Evolutionary conservation across 768 basidiomycete species (phyloP).

Genomic region (Collybia nuda): DNA sequence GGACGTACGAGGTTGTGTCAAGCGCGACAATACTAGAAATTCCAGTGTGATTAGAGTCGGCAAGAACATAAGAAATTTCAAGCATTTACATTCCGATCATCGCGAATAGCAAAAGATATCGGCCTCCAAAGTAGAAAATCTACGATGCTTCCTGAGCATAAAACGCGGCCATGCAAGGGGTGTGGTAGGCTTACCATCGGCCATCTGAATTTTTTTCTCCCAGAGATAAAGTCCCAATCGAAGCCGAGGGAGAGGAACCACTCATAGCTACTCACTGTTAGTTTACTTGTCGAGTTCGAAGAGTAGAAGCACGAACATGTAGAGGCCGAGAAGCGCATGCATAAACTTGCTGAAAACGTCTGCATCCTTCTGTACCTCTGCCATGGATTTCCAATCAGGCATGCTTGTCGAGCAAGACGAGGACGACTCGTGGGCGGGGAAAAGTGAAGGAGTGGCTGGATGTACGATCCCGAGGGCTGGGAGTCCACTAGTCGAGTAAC

Average conservation of each 20-base stretch:
- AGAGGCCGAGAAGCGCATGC: conserved; percentile 59
- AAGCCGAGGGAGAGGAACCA: conserved; percentile 61
- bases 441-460: not conserved
- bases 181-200: conserved; percentile 50
- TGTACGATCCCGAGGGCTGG: not conserved
- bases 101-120: conserved; percentile 65
- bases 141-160: conserved; percentile 18
- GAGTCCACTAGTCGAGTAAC: not conserved
- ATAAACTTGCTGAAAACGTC: conserved; percentile 49
- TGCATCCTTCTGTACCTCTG: conserved; percentile 46
- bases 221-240: conserved; percentile 59
- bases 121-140: conserved; percentile 68
- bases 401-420: conserved; percentile 23
- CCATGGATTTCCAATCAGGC: conserved; percentile 55
- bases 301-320: conserved; percentile 35
- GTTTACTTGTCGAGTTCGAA: conserved; percentile 1
- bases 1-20: conserved; percentile 42
- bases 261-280: conserved; percentile 48
- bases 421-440: not conserved
- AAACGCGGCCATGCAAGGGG: not conserved
- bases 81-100: conserved; percentile 64
- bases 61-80: not conserved
- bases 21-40: conserved; percentile 46
- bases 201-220: conserved; percentile 62
- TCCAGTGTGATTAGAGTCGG: not conserved